phyloP scores from a whole-genome alignment of 192 early-diverging fungal species.

The Backusella australiensis region DNA sequence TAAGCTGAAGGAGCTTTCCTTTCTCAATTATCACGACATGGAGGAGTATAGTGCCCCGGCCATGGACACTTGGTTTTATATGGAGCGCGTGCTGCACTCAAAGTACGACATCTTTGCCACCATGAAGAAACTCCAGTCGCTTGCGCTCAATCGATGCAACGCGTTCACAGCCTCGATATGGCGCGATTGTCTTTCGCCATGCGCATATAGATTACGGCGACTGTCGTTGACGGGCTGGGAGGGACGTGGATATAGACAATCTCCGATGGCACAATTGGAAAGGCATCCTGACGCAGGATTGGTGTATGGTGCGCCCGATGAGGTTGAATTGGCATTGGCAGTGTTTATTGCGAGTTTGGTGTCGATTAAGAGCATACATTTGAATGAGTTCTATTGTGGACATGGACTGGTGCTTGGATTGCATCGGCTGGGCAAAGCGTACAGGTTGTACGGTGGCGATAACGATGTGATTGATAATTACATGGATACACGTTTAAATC shows the following conservation, averaged over 20 bases:
- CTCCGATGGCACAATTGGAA: neutral
- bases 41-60: neutral
- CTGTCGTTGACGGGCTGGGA: neutral
- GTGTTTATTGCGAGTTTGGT: neutral
- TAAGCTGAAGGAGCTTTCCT: neutral
- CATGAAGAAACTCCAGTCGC: neutral
- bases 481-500: neutral
- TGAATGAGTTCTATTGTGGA: neutral
- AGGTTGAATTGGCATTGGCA: neutral
- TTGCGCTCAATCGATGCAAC: neutral
- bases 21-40: neutral
- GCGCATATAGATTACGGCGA: neutral
- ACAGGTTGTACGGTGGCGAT: neutral
- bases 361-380: neutral
- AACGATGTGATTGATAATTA: neutral
- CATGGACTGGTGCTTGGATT: neutral
- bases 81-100: neutral
- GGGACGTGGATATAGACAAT: neutral
- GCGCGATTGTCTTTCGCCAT: constrained; percentile 2
- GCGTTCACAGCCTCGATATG: constrained; percentile 9
- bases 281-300: neutral
- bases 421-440: neutral
- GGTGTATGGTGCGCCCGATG: neutral
- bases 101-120: neutral
- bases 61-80: neutral